A percentile compares a stretch with the other conserved stretches of the same genome.
phyloP scores from a whole-genome alignment of 805 yeast genomes.

The Ogataea parapolymorpha region DNA sequence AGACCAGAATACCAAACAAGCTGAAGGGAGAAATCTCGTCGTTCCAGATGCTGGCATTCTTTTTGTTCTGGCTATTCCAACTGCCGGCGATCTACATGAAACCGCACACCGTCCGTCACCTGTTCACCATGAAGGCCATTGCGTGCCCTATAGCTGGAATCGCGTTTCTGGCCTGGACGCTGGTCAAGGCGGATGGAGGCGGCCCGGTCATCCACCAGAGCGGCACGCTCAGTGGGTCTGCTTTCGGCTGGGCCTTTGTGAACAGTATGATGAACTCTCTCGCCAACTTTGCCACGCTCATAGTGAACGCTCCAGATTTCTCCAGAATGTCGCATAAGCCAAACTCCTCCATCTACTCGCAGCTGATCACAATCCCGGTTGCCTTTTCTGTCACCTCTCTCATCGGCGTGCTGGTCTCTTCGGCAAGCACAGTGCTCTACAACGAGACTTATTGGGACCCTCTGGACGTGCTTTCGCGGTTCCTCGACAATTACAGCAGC shows the following conservation, averaged over 20 bases:
- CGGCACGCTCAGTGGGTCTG: slow-evolving; percentile 52
- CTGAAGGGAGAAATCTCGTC: slow-evolving; percentile 56
- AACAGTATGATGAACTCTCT: slow-evolving; percentile 74
- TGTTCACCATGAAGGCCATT: slow-evolving; percentile 78
- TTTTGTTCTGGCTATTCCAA: slow-evolving; percentile 76
- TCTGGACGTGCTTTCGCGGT: slow-evolving; percentile 64
- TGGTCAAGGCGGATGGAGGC: slow-evolving; percentile 74
- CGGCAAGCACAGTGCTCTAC: slow-evolving; percentile 67
- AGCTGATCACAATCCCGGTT: slow-evolving; percentile 64
- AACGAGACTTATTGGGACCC: slow-evolving; percentile 82
- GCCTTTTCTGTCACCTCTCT: slow-evolving; percentile 78
- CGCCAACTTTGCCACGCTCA: slow-evolving; percentile 86
- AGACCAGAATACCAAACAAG: slow-evolving; percentile 61
- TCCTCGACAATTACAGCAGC: slow-evolving; percentile 49
- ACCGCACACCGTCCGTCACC: slow-evolving; percentile 78
- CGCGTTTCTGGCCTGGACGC: slow-evolving; percentile 79
- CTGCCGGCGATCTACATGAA: slow-evolving; percentile 79
- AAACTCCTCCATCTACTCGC: slow-evolving; percentile 51
- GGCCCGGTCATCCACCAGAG: slow-evolving; percentile 66
- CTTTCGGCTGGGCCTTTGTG: slow-evolving; percentile 79
- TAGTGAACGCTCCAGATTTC: slow-evolving; percentile 86
- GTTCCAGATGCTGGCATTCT: slow-evolving; percentile 69
- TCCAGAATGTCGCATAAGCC: slow-evolving; percentile 72
- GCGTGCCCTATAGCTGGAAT: slow-evolving; percentile 81
- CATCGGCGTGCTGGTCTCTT: slow-evolving; percentile 80